Evolutionary conservation across 495 filamentous ascomycete species (phyloP).

Genomic region (Neurospora tetrasperma): DNA sequence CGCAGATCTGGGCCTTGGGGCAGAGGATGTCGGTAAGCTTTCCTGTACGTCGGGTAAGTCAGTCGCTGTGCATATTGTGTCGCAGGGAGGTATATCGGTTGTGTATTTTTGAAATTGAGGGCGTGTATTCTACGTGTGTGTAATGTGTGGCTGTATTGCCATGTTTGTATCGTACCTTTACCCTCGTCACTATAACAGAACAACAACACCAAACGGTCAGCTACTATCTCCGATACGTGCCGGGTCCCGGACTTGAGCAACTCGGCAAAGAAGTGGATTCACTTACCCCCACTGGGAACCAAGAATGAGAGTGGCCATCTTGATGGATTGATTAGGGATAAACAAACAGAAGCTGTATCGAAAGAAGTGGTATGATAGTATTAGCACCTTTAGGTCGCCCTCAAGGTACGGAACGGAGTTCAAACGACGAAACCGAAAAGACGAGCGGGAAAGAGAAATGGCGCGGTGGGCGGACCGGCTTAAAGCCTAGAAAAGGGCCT

Average conservation of each 20-base stretch:
- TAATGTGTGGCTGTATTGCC: neutral
- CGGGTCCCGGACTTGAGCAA: neutral
- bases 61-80: slow-evolving; percentile 40
- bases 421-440: neutral
- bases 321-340: neutral
- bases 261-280: slow-evolving; percentile 4
- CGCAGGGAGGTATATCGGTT: neutral
- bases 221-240: neutral
- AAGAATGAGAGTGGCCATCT: slow-evolving; percentile 22
- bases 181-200: slow-evolving; percentile 53
- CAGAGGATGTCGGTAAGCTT: slow-evolving; percentile 31
- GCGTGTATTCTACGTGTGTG: neutral
- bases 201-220: neutral
- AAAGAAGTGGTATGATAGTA: neutral
- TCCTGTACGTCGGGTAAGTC: slow-evolving; percentile 31
- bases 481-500: neutral
- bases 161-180: slow-evolving; percentile 43
- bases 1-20: slow-evolving; percentile 29
- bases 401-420: neutral
- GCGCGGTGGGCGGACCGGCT: slow-evolving; percentile 2
- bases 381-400: neutral
- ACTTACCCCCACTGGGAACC: slow-evolving; percentile 21
- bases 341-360: neutral
- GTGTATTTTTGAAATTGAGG: neutral
- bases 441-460: slow-evolving; percentile 9